Percentiles rank a stretch among this genome's conserved stretches.
Conservation (phyloP, 108 stramenopile species). For the Nannochloropsis gaditana region DNA sequence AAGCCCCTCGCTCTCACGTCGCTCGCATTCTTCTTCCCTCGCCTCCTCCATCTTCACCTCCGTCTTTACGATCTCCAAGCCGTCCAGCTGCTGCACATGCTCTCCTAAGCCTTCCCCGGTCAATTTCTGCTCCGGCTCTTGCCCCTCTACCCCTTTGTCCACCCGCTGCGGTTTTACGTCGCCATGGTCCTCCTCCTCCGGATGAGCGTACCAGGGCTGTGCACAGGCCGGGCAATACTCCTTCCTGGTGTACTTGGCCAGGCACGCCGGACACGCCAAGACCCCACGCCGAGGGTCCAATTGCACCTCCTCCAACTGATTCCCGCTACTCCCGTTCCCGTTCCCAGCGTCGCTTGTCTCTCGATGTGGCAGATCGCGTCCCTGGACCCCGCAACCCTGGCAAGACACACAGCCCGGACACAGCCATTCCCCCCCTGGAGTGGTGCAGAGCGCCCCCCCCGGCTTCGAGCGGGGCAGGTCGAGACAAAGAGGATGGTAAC, state of each 20-base stretch:
- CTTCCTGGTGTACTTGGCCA: slow-evolving; percentile 49
- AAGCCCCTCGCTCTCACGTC: slow-evolving; percentile 36
- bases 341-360: not conserved
- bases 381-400: not conserved
- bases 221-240: slow-evolving; percentile 62
- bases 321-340: not conserved
- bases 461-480: not conserved
- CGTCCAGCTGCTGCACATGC: not conserved
- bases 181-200: slow-evolving; percentile 55
- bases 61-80: not conserved
- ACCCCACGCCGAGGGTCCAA: not conserved
- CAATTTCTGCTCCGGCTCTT: not conserved
- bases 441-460: not conserved
- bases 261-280: slow-evolving; percentile 56
- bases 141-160: not conserved
- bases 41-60: not conserved
- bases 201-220: slow-evolving; percentile 60
- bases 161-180: not conserved
- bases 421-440: not conserved
- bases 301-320: not conserved
- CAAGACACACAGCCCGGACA: not conserved
- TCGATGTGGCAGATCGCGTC: not conserved
- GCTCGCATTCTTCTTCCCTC: not conserved
- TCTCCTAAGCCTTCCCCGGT: not conserved
- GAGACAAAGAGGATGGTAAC: not conserved